Base-by-base conservation (phyloP, 345 rosid species). In the Populus ilicifolia region DNA sequence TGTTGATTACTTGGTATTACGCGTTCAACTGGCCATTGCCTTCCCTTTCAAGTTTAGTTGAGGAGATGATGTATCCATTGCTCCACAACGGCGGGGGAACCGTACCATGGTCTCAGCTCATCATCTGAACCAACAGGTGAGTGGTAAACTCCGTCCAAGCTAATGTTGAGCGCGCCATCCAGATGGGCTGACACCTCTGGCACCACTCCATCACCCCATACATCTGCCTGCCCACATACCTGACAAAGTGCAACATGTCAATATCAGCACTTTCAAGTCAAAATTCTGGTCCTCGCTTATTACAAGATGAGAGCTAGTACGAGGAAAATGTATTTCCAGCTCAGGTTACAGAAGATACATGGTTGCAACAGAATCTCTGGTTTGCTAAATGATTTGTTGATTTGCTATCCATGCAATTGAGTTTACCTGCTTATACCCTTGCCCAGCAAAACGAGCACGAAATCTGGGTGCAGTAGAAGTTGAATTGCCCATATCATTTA, bases 141-240 rank as follows among this genome's bases (percentile, higher is more conserved):
- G 76, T 93, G 98, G 83, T 93, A 91, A 52, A 95, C 92, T 66
- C 94, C 93, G 18, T 92, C 90, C 67, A 93, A 82, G 86, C 89
- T 92, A 63, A 93, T 72, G 74, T 95, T 93, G 2, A 90, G 87
- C 13, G 98, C 97, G 27, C 98, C 98, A 8, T 90, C 91, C 50
- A 93, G 81, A 82, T 95, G 92, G 5, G 98, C 98, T 23, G 98
- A 90, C 73, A 75, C 87, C 84, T 91, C 98, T 2, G 96, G 99
- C 62, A 95, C 99, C 10, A 95, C 96, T 62, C 99, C 99, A 77
- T 93, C 99, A 17, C 99, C 99, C 99, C 97, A 93, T 20, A 89
- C 99, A 75, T 93, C 91, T 77, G 98, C 98, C 83, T 81, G 80
- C 78, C 98, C 98, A 23, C 96, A 93, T 43, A 93, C 94, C 94